phyloP scores from a whole-genome alignment of 345 rosid genomes.

The Citrus inodora region DNA sequence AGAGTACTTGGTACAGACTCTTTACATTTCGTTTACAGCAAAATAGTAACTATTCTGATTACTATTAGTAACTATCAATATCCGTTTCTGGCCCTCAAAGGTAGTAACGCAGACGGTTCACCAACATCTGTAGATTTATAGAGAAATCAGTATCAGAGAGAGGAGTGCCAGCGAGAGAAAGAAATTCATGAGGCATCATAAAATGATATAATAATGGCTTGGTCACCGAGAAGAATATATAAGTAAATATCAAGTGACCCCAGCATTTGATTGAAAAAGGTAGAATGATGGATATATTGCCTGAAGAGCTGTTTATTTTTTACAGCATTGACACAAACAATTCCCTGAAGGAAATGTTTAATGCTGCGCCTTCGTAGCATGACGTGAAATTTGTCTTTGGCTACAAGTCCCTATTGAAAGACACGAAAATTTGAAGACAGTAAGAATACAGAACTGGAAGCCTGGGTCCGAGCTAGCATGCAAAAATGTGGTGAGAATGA shows the following conservation, averaged over 20 bases:
- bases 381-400: conserved; percentile 88
- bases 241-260: not conserved
- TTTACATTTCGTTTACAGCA: conserved; percentile 22
- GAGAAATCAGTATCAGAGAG: not conserved
- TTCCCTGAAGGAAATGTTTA: conserved; percentile 68
- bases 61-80: conserved; percentile 58
- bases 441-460: not conserved
- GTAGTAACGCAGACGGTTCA: conserved; percentile 80
- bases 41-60: not conserved
- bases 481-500: not conserved
- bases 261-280: not conserved
- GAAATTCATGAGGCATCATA: not conserved
- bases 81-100: conserved; percentile 90
- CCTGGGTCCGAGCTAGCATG: not conserved
- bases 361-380: conserved; percentile 86
- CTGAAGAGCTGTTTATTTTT: not conserved
- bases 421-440: not conserved
- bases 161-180: not conserved
- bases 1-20: conserved; percentile 3
- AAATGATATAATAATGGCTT: not conserved
- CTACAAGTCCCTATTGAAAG: conserved; percentile 67
- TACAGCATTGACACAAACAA: not conserved
- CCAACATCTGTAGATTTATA: conserved; percentile 47
- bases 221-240: not conserved
- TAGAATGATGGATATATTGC: not conserved